These are phyloP conservation scores for Rugosomyces carneus DNA, from an alignment of 1,284 basidiomycete genomes.

Conservation along the genomic window DNA sequence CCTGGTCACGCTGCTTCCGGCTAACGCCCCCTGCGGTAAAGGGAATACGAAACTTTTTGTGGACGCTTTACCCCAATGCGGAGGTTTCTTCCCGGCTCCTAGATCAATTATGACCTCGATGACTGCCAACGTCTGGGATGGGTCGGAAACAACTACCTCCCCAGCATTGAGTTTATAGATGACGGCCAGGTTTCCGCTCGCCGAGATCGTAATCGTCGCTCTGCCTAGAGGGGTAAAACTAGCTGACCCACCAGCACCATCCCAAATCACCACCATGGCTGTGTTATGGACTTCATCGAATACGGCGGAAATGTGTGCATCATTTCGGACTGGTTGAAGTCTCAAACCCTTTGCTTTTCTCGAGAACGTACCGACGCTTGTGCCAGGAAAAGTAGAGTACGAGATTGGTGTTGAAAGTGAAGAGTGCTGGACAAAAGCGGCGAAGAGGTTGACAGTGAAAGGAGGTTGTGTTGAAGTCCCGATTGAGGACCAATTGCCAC, in stretches of 20 bases:
- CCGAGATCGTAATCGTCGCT: constrained; percentile 31
- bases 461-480: constrained; percentile 53
- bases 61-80: constrained; percentile 13
- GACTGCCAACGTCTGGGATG: constrained; percentile 31
- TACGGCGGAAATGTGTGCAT: constrained; percentile 34
- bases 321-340: constrained; percentile 37
- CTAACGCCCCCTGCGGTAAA: constrained; percentile 27
- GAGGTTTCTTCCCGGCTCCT: constrained; percentile 1
- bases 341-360: constrained; percentile 19
- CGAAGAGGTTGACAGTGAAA: constrained; percentile 50
- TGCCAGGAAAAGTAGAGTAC: constrained; percentile 52
- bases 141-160: constrained; percentile 51
- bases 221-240: constrained; percentile 23
- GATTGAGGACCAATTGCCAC: constrained; percentile 55
- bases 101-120: constrained; percentile 20
- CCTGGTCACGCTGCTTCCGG: constrained; percentile 37
- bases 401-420: constrained; percentile 30
- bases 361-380: constrained; percentile 27
- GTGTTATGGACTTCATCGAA: constrained; percentile 33
- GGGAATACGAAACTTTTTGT: constrained; percentile 21
- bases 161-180: constrained; percentile 37
- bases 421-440: constrained; percentile 49
- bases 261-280: constrained; percentile 43
- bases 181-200: constrained; percentile 36
- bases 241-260: constrained; percentile 26